phyloP scores from a whole-genome alignment of 1,284 basidiomycete genomes.

The Cutaneotrichosporon curvatum region DNA sequence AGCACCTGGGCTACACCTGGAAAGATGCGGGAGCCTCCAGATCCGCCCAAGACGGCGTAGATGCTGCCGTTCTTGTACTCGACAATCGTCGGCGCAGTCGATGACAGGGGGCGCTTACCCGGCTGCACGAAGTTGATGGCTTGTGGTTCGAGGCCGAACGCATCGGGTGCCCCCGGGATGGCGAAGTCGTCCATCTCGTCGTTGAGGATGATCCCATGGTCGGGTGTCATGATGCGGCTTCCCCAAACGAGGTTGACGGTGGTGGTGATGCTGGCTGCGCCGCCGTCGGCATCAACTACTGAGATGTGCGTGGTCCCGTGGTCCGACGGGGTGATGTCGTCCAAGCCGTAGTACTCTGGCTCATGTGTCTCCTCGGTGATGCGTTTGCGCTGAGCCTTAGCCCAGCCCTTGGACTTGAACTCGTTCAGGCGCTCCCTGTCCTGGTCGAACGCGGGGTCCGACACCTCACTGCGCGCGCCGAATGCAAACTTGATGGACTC shows the following conservation, averaged over 20 bases:
- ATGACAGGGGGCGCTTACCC: constrained; percentile 45
- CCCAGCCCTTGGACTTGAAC: too few relatives aligned
- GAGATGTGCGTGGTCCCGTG: constrained; percentile 46
- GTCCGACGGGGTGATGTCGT: constrained; percentile 30
- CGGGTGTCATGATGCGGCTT: constrained; percentile 28
- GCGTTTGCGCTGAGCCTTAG: constrained; percentile 26
- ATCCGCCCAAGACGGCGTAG: too few relatives aligned
- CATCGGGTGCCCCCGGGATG: constrained; percentile 37
- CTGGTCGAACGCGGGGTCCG: constrained; percentile 44
- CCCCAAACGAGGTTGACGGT: constrained; percentile 48
- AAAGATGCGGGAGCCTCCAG: too few relatives aligned
- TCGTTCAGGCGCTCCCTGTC: too few relatives aligned
- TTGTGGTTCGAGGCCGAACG: constrained; percentile 41
- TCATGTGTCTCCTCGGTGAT: constrained; percentile 34
- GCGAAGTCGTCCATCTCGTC: constrained; percentile 47
- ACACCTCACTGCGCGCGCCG: constrained; percentile 44
- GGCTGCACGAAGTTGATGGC: constrained; percentile 44
- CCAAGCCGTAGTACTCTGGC: constrained; percentile 39
- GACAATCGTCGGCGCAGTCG: constrained; percentile 43
- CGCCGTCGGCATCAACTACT: constrained; percentile 41
- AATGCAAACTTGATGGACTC: constrained; percentile 51
- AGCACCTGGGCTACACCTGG: too few relatives aligned
- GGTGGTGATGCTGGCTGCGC: constrained; percentile 46
- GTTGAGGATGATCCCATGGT: constrained; percentile 31
- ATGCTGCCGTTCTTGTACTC: constrained; percentile 41